Evolutionary conservation across 176 grass and related monocot species (phyloP).

Genomic region (Triticum dicoccoides): DNA sequence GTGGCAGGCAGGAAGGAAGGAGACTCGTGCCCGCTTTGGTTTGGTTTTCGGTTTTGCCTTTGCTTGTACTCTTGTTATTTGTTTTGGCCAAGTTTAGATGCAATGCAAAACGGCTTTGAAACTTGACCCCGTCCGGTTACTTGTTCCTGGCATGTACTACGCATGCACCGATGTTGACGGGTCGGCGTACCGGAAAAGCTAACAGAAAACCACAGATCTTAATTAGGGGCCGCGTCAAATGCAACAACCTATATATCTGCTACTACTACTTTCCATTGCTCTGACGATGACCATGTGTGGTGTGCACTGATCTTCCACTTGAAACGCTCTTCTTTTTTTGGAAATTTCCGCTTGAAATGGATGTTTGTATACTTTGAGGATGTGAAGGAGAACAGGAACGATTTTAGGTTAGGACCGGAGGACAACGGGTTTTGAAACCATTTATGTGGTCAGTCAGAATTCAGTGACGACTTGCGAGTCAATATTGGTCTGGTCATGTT

Average conservation of each 20-base stretch:
- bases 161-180: neutral
- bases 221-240: too few species aligned
- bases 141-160: neutral
- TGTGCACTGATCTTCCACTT: too few species aligned
- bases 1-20: slow-evolving; percentile 39
- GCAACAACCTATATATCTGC: too few species aligned
- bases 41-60: neutral
- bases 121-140: slow-evolving; percentile 10
- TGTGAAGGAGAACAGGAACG: neutral
- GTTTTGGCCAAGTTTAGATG: slow-evolving; percentile 15
- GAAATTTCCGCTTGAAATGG: too few species aligned
- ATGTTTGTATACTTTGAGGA: neutral
- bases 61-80: slow-evolving; percentile 7
- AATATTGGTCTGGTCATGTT: neutral
- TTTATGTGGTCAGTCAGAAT: neutral
- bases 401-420: neutral
- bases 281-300: too few species aligned
- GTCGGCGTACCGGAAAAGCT: neutral
- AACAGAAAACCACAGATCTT: neutral
- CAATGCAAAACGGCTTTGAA: neutral
- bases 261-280: too few species aligned
- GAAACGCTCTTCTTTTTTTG: too few species aligned
- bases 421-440: neutral
- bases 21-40: neutral
- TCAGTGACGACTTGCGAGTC: neutral